Evolutionary conservation across 352 stramenopile species (phyloP).

Genomic region (Pythium brachiatum): DNA sequence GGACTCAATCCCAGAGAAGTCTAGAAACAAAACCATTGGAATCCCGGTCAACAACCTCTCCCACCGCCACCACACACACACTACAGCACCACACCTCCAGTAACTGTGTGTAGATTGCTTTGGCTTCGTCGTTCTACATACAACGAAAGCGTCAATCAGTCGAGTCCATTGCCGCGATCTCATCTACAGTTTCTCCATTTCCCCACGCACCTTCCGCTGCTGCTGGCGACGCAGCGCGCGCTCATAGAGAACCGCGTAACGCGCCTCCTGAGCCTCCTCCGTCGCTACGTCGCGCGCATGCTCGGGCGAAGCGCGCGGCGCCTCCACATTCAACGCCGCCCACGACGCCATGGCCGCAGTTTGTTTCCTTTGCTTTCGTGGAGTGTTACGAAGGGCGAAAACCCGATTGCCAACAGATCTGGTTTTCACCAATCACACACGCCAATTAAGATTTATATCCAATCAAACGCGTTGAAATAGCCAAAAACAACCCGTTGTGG

Average conservation of each 20-base stretch:
- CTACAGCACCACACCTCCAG: constrained; percentile 6
- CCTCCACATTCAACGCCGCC: constrained; percentile 54
- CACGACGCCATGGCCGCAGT: constrained; percentile 46
- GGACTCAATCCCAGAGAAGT: constrained; percentile 33
- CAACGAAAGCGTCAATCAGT: not conserved
- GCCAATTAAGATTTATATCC: not conserved
- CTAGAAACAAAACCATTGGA: not conserved
- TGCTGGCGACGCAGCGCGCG: constrained; percentile 67
- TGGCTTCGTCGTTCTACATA: constrained; percentile 29
- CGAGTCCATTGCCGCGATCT: too few relatives aligned
- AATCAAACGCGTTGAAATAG: not conserved
- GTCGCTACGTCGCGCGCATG: constrained; percentile 30
- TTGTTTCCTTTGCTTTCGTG: not conserved
- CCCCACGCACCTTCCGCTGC: constrained; percentile 36
- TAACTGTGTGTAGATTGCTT: constrained; percentile 35
- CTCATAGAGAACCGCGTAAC: constrained; percentile 57
- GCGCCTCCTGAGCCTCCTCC: constrained; percentile 67
- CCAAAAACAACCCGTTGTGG: too few relatives aligned
- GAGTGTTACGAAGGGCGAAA: not conserved
- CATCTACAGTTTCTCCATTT: not conserved
- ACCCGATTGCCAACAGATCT: not conserved
- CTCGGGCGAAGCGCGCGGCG: constrained; percentile 23
- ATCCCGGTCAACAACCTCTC: not conserved
- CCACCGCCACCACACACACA: not conserved
- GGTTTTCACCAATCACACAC: not conserved